Evolutionary conservation across 345 rosid species (phyloP), one percentile per base, ranked within the genome.

Genomic region (Barbarea vulgaris): DNA sequence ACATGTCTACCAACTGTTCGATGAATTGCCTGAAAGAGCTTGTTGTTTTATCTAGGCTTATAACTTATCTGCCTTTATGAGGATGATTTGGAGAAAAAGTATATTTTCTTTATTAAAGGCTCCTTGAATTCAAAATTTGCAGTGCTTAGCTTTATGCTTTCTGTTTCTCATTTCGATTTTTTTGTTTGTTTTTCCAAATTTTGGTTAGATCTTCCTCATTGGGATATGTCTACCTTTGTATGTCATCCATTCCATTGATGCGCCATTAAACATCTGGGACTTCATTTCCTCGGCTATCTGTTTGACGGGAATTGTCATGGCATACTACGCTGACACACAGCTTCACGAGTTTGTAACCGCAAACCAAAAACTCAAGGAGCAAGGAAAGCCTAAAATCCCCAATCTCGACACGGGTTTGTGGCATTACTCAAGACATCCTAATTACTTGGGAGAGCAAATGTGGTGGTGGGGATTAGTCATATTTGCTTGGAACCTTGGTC

Each of bases 401-500:
- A 83, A 77, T 73, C 92, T 94, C n/a, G 92, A 94, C 64, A 67
- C 81, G 42, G 97, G 97, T 42, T 79, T 94, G 79, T 94, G 99
- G 97, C 47, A 36, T 53, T 85, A 89, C 77, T 92, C 96, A 0
- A 84, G 99, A 31, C 99, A 94, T 79, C 99, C 99, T 33, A 94
- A 94, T 85, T 94, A 94, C 80, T 86, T 94, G 44, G 97, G 97
- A 10, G 99, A 94, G 77, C 97, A 88, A 70, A 28, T 94, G 59
- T 94, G 97, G 99, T 94, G 99, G 99, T 92, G 97, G 99, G 97
- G 99, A 24, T 67, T 92, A 17, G 97, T 75, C 50, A 30, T 94
- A 25, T 89, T 87, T 72, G 92, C 97, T 17, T 92, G 96, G 95
- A 92, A 87, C 78, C 80, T 94, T 64, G 96, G 93, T 30, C 87